Evolutionary conservation across 768 basidiomycete species (phyloP).

Genomic region (Clathrus columnatus): DNA sequence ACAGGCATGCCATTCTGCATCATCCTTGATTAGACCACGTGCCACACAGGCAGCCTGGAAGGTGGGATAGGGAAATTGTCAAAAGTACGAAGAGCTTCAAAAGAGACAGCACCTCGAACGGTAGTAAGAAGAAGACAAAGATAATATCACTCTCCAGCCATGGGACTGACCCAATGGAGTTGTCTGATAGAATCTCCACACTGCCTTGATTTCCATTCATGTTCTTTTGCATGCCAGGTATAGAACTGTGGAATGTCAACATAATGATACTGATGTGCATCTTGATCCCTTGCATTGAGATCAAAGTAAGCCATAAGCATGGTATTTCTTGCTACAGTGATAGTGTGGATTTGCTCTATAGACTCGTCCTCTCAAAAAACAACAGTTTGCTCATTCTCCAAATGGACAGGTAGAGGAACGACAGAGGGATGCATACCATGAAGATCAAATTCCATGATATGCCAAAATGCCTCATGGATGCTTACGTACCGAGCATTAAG

Average conservation of each 20-base stretch:
- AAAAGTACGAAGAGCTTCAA: constrained; percentile 14
- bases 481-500: constrained; percentile 32
- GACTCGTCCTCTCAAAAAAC: constrained; percentile 27
- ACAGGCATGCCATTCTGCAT: constrained; percentile 34
- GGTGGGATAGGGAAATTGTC: constrained; percentile 15
- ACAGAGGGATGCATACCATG: constrained; percentile 27
- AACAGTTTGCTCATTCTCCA: constrained; percentile 29
- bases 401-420: no score
- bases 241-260: constrained; percentile 34
- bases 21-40: constrained; percentile 33
- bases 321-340: constrained; percentile 18
- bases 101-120: constrained; percentile 28
- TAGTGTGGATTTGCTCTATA: constrained; percentile 10
- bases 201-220: constrained; percentile 25
- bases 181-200: constrained; percentile 28
- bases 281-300: constrained; percentile 16
- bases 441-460: constrained; percentile 24
- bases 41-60: constrained; percentile 34
- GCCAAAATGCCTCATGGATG: constrained; percentile 29
- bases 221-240: constrained; percentile 11
- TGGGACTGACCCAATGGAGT: constrained; percentile 31
- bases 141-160: constrained; percentile 26
- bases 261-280: constrained; percentile 21
- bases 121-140: constrained; percentile 32
- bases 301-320: constrained; percentile 25